Percentiles rank a stretch among this genome's conserved stretches.
phyloP scores from a whole-genome alignment of 305 asterid species.

The Andrographis paniculata region DNA sequence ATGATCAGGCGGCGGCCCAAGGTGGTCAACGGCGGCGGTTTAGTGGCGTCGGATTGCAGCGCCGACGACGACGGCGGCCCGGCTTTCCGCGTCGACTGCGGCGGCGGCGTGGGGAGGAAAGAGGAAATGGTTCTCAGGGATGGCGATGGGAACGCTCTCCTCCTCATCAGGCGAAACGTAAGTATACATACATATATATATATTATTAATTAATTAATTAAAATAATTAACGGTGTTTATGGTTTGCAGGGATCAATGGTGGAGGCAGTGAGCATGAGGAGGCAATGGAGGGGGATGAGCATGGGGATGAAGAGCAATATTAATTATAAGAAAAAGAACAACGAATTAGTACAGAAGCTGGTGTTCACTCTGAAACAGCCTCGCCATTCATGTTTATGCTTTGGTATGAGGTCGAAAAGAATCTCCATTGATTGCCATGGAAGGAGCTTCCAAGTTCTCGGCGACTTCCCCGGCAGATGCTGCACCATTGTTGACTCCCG shows the following conservation, averaged over 20 bases:
- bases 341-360: slow-evolving; percentile 39
- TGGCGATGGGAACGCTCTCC: slow-evolving; percentile 44
- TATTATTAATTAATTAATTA: background rate
- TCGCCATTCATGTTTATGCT: slow-evolving; percentile 42
- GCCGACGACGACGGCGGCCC: no score
- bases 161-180: slow-evolving; percentile 67
- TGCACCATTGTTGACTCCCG: slow-evolving; percentile 54
- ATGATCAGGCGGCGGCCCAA: slow-evolving; percentile 63
- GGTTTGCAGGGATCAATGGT: slow-evolving; percentile 45
- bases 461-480: slow-evolving; percentile 44
- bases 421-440: slow-evolving; percentile 37
- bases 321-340: no score
- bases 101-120: slow-evolving; percentile 67
- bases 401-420: slow-evolving; percentile 27
- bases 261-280: slow-evolving; percentile 56
- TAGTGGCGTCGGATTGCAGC: slow-evolving; percentile 43
- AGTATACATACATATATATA: background rate
- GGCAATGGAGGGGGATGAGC: slow-evolving; percentile 51
- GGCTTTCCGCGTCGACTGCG: slow-evolving; percentile 60
- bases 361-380: slow-evolving; percentile 66
- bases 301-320: no score
- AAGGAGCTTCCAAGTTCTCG: slow-evolving; percentile 43
- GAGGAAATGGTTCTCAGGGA: slow-evolving; percentile 51
- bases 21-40: slow-evolving; percentile 79
- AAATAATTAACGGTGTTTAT: no score